Evolutionary conservation across 1,139 yeast genomes (phyloP).

Genomic region (Candida anutae): DNA sequence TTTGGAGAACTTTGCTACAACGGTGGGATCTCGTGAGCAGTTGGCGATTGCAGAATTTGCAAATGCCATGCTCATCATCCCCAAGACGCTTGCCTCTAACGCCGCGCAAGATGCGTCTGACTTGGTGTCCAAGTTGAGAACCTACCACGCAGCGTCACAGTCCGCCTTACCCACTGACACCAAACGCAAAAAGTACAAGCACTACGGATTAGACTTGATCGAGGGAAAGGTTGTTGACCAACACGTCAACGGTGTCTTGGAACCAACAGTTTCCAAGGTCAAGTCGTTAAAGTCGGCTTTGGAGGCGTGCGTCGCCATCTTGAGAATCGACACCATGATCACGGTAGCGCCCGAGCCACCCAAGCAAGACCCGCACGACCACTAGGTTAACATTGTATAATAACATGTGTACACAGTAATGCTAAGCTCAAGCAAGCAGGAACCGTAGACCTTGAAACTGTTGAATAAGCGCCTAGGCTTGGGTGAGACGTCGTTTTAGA

Average conservation of each 20-base stretch:
- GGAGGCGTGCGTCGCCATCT: constrained; percentile 96
- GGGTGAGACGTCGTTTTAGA: too few species aligned
- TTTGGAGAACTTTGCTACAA: constrained; percentile 94
- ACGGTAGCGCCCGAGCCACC: constrained; percentile 95
- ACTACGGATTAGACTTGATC: constrained; percentile 87
- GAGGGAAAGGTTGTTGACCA: constrained; percentile 90
- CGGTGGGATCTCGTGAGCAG: constrained; percentile 96
- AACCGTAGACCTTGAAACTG: too few species aligned
- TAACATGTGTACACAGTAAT: too few species aligned
- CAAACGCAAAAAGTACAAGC: constrained; percentile 78
- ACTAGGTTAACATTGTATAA: constrained; percentile 16
- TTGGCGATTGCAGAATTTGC: constrained; percentile 98
- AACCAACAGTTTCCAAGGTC: constrained; percentile 89
- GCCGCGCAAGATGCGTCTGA: constrained; percentile 98
- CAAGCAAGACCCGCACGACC: constrained; percentile 80
- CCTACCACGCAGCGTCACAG: constrained; percentile 95
- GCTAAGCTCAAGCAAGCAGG: too few species aligned
- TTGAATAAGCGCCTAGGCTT: too few species aligned
- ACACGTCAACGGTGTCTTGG: constrained; percentile 77
- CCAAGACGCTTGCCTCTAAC: constrained; percentile 93
- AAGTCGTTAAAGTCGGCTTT: constrained; percentile 91
- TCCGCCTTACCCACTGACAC: constrained; percentile 71
- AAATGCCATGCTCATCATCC: constrained; percentile 78
- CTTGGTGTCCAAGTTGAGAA: constrained; percentile 86
- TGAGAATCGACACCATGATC: constrained; percentile 97